phyloP scores from a whole-genome alignment of 139 green algal species.

The Auxenochlorella pyrenoidosa region DNA sequence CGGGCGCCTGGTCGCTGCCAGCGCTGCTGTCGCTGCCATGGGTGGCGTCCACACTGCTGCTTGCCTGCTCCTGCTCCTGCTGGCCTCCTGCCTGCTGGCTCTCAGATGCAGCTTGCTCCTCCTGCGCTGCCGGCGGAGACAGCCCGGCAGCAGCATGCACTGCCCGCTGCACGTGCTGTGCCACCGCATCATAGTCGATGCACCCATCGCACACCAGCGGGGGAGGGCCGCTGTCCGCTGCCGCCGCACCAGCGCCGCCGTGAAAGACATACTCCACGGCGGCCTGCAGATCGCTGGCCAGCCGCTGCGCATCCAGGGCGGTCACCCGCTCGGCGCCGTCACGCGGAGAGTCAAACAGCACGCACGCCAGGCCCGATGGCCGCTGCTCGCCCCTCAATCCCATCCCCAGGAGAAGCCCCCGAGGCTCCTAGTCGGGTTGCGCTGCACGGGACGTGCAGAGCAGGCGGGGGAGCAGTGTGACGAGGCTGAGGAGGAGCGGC shows the following conservation, averaged over 20 bases:
- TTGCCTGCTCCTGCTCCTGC: not conserved
- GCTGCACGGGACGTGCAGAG: too few relatives aligned
- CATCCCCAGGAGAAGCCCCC: not conserved
- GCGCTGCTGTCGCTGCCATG: not conserved
- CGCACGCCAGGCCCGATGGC: not conserved
- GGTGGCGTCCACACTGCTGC: not conserved
- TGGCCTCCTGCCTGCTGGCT: not conserved
- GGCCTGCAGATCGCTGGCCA: not conserved
- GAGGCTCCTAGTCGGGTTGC: too few relatives aligned
- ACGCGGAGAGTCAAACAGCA: not conserved
- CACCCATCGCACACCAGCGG: not conserved
- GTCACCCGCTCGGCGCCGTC: not conserved
- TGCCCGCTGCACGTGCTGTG: not conserved
- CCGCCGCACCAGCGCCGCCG: not conserved
- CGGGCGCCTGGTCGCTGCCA: not conserved
- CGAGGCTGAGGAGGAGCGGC: too few relatives aligned
- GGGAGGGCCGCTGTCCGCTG: not conserved
- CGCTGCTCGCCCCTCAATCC: not conserved
- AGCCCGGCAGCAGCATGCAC: not conserved
- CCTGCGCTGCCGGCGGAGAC: not conserved
- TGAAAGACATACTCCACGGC: not conserved
- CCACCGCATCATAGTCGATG: slow-evolving; percentile 23
- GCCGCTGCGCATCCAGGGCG: not conserved
- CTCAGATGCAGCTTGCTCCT: not conserved
- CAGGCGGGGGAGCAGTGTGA: too few relatives aligned